phyloP scores from a whole-genome alignment of 176 grass and related monocot genomes.

The Areca catechu region DNA sequence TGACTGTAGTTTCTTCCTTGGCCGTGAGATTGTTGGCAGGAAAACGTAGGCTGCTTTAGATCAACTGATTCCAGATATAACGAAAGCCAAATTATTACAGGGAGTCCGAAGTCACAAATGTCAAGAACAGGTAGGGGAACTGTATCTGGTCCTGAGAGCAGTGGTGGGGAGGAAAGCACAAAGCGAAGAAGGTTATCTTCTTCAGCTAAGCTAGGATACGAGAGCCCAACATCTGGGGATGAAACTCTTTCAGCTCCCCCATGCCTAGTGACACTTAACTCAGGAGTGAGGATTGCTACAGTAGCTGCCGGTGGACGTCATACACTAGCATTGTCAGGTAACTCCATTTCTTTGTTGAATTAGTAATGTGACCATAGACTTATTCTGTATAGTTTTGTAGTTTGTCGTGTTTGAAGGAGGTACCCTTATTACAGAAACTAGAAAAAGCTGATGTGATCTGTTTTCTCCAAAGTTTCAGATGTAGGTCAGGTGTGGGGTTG shows the following conservation, averaged over 20 bases:
- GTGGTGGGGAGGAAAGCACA: slow-evolving; percentile 61
- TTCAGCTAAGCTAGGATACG: slow-evolving; percentile 63
- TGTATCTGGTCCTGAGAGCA: slow-evolving; percentile 56
- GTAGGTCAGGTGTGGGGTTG: slow-evolving; percentile 97
- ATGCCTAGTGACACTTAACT: slow-evolving; percentile 77
- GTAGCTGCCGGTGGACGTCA: slow-evolving; percentile 98
- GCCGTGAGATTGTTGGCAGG: slow-evolving; percentile 10
- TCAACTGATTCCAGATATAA: slow-evolving; percentile 37
- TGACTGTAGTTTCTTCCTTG: slow-evolving; percentile 22
- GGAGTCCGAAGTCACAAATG: slow-evolving; percentile 77
- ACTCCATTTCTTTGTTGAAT: slow-evolving; percentile 16
- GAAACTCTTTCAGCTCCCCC: slow-evolving; percentile 85
- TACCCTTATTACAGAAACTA: neutral
- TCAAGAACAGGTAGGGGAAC: slow-evolving; percentile 55
- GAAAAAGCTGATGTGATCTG: slow-evolving; percentile 9
- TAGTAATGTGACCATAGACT: no score
- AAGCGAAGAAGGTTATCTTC: slow-evolving; percentile 80
- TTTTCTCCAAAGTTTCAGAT: slow-evolving; percentile 66
- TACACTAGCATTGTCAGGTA: slow-evolving; percentile 96
- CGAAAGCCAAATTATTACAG: slow-evolving; percentile 52
- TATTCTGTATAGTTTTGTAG: no score
- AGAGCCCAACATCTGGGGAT: slow-evolving; percentile 79
- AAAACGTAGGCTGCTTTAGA: slow-evolving; percentile 33
- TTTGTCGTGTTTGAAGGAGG: no score
- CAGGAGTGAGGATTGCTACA: slow-evolving; percentile 54